Base-by-base conservation (phyloP, 495 filamentous ascomycete genomes). In the Darksidea phi region DNA sequence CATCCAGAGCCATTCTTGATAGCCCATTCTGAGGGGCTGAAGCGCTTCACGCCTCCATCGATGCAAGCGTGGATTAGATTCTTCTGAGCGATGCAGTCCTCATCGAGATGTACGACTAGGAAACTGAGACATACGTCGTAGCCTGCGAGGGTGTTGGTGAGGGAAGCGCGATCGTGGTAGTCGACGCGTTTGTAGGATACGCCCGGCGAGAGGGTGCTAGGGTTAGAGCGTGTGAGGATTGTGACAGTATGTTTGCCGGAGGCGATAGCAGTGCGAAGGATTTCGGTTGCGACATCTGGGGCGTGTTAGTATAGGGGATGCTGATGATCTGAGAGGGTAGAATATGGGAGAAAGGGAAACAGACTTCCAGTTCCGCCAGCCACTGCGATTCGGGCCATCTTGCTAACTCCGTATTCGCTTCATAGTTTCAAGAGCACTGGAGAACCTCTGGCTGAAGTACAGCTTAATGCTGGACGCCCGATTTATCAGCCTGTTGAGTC, bases 11-110 rank as follows among this genome's bases (percentile, higher is more conserved):
- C 17, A 17, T 57, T 61, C 13, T 61, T 61, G 28, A 61, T 38
- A n/a, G 48, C 57, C 63, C 63, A 77, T 43, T 77, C 75, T 32
- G 61, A 61, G 1, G 75, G 75, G 13, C 74, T 67, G 60, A 77
- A 73, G 13, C 74, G 59, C 48, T 66, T 54, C 6, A 77, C 74
- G 6, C 71, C 71, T n/a, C 73, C 71, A 34, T 38, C 18, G 32
- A 74, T 50, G 36, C 71, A 68, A 2, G 73, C 75, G 41, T 74
- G 57, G 24, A 73, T 73, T 10, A 77, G 37, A 11, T 63, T 67
- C 37, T 63, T 57, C 67, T 76, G 73, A 15, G 63, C 48, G 5
- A 45, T 34, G 24, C 61, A 55, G 8, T 56, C 59, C 11, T 23
- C 51, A 42, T 72, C 57, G 18, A 23, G n/a, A 4, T 45, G 28